Base-by-base conservation (phyloP, 2,329 filamentous ascomycete genomes). In the Cyphellophora attinorum region DNA sequence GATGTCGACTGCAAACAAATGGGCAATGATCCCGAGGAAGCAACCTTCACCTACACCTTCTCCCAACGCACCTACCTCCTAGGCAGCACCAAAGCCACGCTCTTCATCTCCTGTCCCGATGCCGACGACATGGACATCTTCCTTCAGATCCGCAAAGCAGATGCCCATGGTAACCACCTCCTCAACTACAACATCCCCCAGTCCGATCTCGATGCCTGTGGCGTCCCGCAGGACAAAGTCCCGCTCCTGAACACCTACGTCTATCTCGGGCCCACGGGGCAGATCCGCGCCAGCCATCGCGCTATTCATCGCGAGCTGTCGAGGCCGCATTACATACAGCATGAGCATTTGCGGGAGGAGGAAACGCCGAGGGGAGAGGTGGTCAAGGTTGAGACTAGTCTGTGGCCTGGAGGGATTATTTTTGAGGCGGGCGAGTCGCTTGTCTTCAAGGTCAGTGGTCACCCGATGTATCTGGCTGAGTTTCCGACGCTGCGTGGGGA, bases 371-470 rank as follows among this genome's bases (percentile, higher is more conserved):
- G 53, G 0, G 65, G 64, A 0, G 49, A 58, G 5, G 48, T 68
- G 12, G 62, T 67, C 3, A 58, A 57, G 44, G 47, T 68, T 3
- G 63, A 68, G 29, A 68, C 69, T 37, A 62, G 62, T 0, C 61
- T 69, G 10, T 69, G 62, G 64, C 56, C 59, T 0, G 59, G 62
- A 52, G 64, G 64, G 0, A 54, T 65, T 0, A 58, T 65, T 18
- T 69, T 61, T 44, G 60, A 67, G 3, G 57, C 51, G 5, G 64
- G 60, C 0, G 60, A 67, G 75, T n/a, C n/a, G n/a, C n/a, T n/a
- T n/a, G n/a, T n/a, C n/a, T n/a, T n/a, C n/a, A n/a, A n/a, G n/a
- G n/a, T n/a, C n/a, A n/a, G n/a, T n/a, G n/a, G n/a, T n/a, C n/a
- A n/a, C n/a, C n/a, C n/a, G n/a, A n/a, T n/a, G n/a, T n/a, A n/a